Base-by-base conservation (phyloP, 129 eudicot species). In the Calendula officinalis region DNA sequence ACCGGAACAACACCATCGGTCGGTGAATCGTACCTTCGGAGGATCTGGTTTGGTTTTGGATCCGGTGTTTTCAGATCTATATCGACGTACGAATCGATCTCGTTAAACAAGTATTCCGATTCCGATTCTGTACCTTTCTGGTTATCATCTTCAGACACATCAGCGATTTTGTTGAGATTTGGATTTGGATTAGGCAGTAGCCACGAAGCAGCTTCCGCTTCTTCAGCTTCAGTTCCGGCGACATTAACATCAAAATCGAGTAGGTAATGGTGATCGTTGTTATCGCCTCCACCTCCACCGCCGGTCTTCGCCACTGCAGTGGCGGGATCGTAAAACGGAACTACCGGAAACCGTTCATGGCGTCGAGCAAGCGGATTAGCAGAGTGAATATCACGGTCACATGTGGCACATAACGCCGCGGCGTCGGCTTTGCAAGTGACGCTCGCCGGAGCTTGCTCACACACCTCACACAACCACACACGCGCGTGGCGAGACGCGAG, bases 401-500 rank as follows among this genome's bases (percentile, higher is more conserved):
- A 90, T 3, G 84, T 53, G n/a, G 58, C 73, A 66, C 97, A 90
- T 30, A 90, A 74, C 0, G 84, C 70, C 3, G 97, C 97, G 1
- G 95, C 97, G 77, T 90, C 97, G n/a, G 95, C 97, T 62, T 84
- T 86, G 76, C 95, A 91, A 2, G 97, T 84, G 59, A 91, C 79
- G 36, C 69, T 66, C 35, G 97, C 97, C 39, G 95, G 95, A 2
- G 95, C 81, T 37, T 82, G 91, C 68, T 91, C 95, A 64, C 95
- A 91, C 3, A 91, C 97, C 48, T 87, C 95, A 59, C 97, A 91
- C 57, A 91, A 60, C 95, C 90, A 87, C 3, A 91, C 94, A 9
- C 95, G 95, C 6, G 80, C 87, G 76, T 91, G 97, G 50, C 97
- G 83, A 7, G 97, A 91, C 2, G 95, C 97, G 27, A 91, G 86